Evolutionary conservation across 768 basidiomycete genomes (phyloP), one percentile per base, ranked within the genome.

Genomic region (Mycena epipterygia): DNA sequence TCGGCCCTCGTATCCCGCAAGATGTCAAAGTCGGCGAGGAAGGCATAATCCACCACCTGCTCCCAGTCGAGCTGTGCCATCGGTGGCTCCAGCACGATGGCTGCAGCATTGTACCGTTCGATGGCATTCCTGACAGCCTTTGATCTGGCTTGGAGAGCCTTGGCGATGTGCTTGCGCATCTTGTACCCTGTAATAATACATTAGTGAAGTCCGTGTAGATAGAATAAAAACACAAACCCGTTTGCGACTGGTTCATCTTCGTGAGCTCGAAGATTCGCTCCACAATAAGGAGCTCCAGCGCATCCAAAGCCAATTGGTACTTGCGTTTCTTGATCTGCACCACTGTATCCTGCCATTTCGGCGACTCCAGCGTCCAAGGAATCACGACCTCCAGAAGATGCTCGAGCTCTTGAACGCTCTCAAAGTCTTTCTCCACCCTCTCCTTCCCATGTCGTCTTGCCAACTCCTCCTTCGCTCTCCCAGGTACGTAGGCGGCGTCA

Each of bases 241-340:
- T 74, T 7, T 68, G 62, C 3, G 74, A 71, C 23, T 59, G 55
- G 25, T 75, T 76, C n/a, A n/a, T n/a, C n/a, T n/a, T n/a, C n/a
- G n/a, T n/a, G n/a, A n/a, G n/a, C n/a, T n/a, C n/a, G n/a, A n/a
- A n/a, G n/a, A n/a, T n/a, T n/a, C n/a, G n/a, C n/a, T n/a, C n/a
- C n/a, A n/a, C n/a, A n/a, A n/a, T 68, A 76, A 76, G 57, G 0
- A 66, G 53, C 53, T 76, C 74, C 14, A 77, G 63, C n/a, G 63
- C 63, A 29, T 64, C 49, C 23, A 76, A 56, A 1, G 64, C 67
- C 2, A 46, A 19, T 3, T 67, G 73, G 44, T 76, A 76, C 32
- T 68, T 59, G 3, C 51, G 30, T 4, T 46, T 44, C 7, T 56
- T 42, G 0, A 72, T 42, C 17, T 69, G 39, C 29, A 32, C 27